Conservation (phyloP, 352 stramenopile genomes). For the Phytophthora litchii region DNA sequence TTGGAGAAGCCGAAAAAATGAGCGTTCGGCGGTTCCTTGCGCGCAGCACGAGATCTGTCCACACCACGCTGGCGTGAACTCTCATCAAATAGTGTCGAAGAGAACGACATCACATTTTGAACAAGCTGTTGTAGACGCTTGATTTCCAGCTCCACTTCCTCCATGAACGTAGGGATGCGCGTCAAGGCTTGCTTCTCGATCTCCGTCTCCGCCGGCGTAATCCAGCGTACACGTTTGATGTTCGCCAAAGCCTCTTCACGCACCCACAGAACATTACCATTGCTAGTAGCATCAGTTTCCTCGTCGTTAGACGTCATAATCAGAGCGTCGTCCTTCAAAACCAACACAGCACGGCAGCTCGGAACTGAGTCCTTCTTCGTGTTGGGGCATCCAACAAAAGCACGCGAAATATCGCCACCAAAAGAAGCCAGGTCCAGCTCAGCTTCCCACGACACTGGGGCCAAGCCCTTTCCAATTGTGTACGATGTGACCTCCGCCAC, state of each 20-base stretch:
- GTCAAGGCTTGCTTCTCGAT: constrained; percentile 79
- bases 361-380: constrained; percentile 61
- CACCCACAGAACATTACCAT: constrained; percentile 62
- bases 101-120: constrained; percentile 51
- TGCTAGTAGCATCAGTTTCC: constrained; percentile 17
- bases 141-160: constrained; percentile 71
- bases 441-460: constrained; percentile 46
- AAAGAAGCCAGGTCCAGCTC: constrained; percentile 58
- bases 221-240: constrained; percentile 79
- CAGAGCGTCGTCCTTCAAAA: constrained; percentile 75
- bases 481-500: constrained; percentile 54
- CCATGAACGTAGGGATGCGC: constrained; percentile 71
- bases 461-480: constrained; percentile 36
- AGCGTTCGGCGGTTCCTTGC: constrained; percentile 65
- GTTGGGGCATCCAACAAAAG: constrained; percentile 61
- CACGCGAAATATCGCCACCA: constrained; percentile 52
- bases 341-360: constrained; percentile 62
- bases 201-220: constrained; percentile 76
- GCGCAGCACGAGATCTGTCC: constrained; percentile 41
- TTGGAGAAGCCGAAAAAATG: constrained; percentile 88
- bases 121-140: constrained; percentile 59
- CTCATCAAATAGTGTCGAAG: constrained; percentile 56
- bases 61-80: constrained; percentile 33
- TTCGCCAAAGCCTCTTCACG: constrained; percentile 83
- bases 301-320: constrained; percentile 77